Evolutionary conservation across 257 asterid genomes (phyloP).

Genomic region (Rauvolfia tetraphylla): DNA sequence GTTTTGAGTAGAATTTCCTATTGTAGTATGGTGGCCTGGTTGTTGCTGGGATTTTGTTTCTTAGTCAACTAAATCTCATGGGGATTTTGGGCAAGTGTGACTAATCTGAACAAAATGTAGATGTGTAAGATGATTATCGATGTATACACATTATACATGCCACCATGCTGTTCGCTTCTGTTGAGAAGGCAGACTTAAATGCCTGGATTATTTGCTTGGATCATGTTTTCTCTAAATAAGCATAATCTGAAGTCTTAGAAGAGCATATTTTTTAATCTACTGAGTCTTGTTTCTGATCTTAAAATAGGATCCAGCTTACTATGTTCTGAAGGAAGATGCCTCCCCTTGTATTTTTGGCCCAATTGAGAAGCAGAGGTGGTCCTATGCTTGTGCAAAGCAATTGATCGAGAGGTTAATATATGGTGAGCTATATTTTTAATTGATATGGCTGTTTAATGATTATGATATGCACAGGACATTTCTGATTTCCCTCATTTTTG

Average conservation of each 20-base stretch:
- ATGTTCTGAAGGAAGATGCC: constrained; percentile 67
- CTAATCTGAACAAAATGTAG: background rate
- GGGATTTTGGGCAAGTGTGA: background rate
- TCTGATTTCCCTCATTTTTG: constrained; percentile 24
- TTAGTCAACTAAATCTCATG: background rate
- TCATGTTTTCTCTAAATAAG: background rate
- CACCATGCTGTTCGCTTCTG: background rate
- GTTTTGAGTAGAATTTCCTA: constrained; percentile 13
- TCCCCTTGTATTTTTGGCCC: constrained; percentile 98
- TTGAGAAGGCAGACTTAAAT: background rate
- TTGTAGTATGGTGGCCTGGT: background rate
- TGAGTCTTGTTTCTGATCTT: constrained; percentile 26
- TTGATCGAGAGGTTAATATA: constrained; percentile 88
- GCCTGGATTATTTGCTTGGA: background rate
- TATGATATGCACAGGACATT: constrained; percentile 4
- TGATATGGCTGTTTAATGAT: constrained; percentile 17
- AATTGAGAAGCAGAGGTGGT: constrained; percentile 98
- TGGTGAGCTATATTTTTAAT: constrained; percentile 49
- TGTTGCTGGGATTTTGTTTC: background rate
- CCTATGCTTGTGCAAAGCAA: constrained; percentile 95
- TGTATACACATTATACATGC: background rate
- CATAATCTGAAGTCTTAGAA: background rate
- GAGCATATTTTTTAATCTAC: background rate
- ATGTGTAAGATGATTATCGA: background rate
- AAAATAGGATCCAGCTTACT: constrained; percentile 76